A percentile compares a stretch with the other conserved stretches of the same genome.
Evolutionary conservation across 495 filamentous ascomycete genomes (phyloP).

Genomic region (Penicillium alfredii): DNA sequence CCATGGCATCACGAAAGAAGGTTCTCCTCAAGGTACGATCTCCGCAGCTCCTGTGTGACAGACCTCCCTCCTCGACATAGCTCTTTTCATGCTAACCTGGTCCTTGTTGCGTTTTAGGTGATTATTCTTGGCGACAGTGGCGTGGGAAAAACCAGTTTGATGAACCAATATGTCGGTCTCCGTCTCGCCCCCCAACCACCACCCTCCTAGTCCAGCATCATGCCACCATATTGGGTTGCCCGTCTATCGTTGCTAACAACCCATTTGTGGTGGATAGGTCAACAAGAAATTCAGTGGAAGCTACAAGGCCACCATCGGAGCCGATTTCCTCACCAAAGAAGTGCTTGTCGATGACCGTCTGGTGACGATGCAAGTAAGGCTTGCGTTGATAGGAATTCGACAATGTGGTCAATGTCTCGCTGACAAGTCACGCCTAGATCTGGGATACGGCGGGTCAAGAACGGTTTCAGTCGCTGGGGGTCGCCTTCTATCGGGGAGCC

Average conservation of each 20-base stretch:
- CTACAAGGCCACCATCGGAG: constrained; percentile 99
- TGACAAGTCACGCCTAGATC: constrained; percentile 52
- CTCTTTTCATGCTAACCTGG: constrained; percentile 4
- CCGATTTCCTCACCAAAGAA: constrained; percentile 98
- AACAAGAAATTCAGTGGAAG: constrained; percentile 99
- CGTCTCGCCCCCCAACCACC: constrained; percentile 5
- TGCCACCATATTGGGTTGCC: constrained; percentile 4
- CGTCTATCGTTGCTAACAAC: constrained; percentile 18
- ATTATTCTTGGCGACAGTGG: constrained; percentile 98
- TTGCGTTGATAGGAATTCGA: constrained; percentile 1
- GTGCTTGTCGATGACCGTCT: constrained; percentile 94
- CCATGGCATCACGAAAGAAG: constrained; percentile 94
- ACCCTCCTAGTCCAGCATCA: constrained; percentile 6
- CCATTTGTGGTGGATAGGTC: constrained; percentile 53
- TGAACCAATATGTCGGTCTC: constrained; percentile 99
- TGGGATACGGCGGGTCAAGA: constrained; percentile 99
- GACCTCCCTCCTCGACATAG: neutral
- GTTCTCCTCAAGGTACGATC: constrained; percentile 81
- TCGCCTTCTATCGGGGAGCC: constrained; percentile 96
- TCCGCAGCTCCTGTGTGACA: constrained; percentile 21
- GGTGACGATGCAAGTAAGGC: constrained; percentile 92
- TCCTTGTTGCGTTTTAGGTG: constrained; percentile 51
- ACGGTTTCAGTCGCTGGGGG: constrained; percentile 93
- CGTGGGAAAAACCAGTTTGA: constrained; percentile 98
- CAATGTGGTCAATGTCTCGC: no score